These are phyloP conservation scores for Hypholoma fasciculare DNA, from an alignment of 768 basidiomycete genomes.

Conservation along the genomic window DNA sequence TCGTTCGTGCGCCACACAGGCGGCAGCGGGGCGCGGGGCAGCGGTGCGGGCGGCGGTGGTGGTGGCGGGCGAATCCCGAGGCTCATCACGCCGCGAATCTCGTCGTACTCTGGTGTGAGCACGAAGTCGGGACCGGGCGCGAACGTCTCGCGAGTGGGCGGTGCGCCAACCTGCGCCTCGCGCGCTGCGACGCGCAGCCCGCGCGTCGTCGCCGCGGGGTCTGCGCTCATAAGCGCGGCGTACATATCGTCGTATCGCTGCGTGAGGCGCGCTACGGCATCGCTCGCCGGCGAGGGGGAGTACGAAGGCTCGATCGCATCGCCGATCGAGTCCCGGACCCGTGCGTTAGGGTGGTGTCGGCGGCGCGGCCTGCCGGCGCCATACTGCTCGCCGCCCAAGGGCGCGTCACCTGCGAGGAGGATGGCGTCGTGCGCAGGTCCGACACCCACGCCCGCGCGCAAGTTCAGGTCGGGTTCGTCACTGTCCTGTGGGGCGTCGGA, in stretches of 20 bases:
- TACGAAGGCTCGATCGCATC: background rate
- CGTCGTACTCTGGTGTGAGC: background rate
- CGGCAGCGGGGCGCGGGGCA: background rate
- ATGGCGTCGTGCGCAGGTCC: background rate
- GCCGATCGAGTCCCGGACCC: background rate
- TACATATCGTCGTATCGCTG: background rate
- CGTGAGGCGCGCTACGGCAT: background rate
- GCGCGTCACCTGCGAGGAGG: background rate
- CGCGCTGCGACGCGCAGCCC: slow-evolving; percentile 25
- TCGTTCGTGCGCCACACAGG: background rate
- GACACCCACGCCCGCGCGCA: background rate
- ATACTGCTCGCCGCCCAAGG: background rate
- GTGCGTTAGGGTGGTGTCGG: background rate
- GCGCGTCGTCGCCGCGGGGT: slow-evolving; percentile 20
- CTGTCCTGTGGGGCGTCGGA: no score
- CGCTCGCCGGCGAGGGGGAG: background rate
- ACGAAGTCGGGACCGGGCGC: background rate
- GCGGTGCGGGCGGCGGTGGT: background rate
- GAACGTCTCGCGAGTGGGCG: background rate
- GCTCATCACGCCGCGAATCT: background rate
- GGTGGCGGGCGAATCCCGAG: background rate
- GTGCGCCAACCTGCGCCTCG: slow-evolving; percentile 10
- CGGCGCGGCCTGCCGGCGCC: background rate
- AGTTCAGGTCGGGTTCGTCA: no score
- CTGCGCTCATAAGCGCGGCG: background rate